Conservation (phyloP, 192 early-diverging fungal species). For the Coemansia sp. region DNA sequence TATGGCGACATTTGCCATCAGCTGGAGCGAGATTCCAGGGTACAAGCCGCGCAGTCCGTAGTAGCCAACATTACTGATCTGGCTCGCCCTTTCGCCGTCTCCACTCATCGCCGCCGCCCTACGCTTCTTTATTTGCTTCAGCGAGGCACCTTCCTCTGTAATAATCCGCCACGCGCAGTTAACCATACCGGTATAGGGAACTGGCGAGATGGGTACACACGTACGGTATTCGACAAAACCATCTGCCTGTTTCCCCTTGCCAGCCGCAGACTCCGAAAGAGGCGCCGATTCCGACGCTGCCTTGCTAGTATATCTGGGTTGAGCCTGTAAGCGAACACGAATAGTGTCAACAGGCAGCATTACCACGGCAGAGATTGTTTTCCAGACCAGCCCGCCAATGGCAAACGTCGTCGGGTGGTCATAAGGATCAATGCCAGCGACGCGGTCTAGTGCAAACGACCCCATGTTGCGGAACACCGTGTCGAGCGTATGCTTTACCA, state of each 20-base stretch:
- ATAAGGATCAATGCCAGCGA: slow-evolving; percentile 53
- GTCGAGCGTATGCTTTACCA: slow-evolving; percentile 75
- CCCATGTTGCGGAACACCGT: slow-evolving; percentile 70
- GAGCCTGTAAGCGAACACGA: slow-evolving; percentile 80
- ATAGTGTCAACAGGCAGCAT: slow-evolving; percentile 86
- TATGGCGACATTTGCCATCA: slow-evolving; percentile 57
- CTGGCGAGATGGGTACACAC: slow-evolving; percentile 62
- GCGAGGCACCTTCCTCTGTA: slow-evolving; percentile 69
- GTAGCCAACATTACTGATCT: slow-evolving; percentile 23
- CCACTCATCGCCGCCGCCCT: slow-evolving; percentile 4
- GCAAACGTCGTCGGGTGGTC: slow-evolving; percentile 67
- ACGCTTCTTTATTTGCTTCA: slow-evolving; percentile 20
- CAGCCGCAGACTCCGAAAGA: background rate
- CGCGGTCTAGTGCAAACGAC: slow-evolving; percentile 64
- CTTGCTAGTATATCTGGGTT: slow-evolving; percentile 61
- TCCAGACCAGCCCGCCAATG: slow-evolving; percentile 63
- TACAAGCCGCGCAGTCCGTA: slow-evolving; percentile 71
- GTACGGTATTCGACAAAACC: slow-evolving; percentile 59
- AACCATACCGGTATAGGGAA: slow-evolving; percentile 74
- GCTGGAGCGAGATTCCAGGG: slow-evolving; percentile 66
- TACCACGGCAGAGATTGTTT: slow-evolving; percentile 72
- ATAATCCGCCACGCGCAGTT: slow-evolving; percentile 69
- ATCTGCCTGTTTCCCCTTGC: slow-evolving; percentile 16
- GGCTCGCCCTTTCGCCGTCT: background rate
- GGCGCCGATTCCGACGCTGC: slow-evolving; percentile 4